A percentile compares a stretch with the other conserved stretches of the same genome.
These are phyloP conservation scores for sweet orange (Citrus sinensis) DNA, from an alignment of 345 rosid genomes.

Conservation along the genomic window DNA sequence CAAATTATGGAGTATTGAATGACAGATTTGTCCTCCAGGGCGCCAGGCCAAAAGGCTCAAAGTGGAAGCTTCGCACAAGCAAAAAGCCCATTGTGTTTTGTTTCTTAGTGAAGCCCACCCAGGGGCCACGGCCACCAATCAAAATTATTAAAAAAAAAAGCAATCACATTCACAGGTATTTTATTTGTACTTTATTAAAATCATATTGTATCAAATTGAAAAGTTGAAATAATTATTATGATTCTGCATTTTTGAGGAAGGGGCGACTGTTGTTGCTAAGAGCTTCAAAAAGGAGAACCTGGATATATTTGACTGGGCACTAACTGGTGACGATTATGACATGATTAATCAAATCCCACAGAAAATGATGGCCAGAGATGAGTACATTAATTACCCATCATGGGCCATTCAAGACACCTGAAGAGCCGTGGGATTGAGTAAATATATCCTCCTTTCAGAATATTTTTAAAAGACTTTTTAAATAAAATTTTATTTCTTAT, in stretches of 20 bases:
- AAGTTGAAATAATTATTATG: no score
- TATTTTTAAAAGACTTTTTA: fast-evolving
- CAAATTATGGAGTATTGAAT: not conserved
- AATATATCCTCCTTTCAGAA: no score
- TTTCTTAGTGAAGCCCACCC: no score
- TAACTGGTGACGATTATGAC: not conserved
- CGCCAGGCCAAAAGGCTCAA: not conserved
- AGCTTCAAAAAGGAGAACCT: conserved; percentile 11
- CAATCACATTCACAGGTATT: no score
- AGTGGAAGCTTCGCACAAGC: no score
- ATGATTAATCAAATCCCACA: conserved; percentile 1
- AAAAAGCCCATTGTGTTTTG: not conserved
- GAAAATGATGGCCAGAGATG: not conserved
- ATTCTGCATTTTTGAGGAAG: not conserved
- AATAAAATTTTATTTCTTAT: no score
- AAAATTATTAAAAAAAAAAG: no score
- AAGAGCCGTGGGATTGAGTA: conserved; percentile 17
- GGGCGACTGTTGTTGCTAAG: not conserved
- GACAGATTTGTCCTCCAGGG: conserved; percentile 5
- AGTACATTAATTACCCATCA: not conserved
- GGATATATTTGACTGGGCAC: conserved; percentile 11
- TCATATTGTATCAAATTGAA: no score
- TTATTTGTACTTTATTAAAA: no score
- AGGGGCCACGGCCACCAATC: no score
- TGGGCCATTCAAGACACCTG: conserved; percentile 13